Evolutionary conservation across 177 flowering plant genomes (phyloP), one percentile per base, ranked within the genome.

Genomic region (Telopea speciosissima): DNA sequence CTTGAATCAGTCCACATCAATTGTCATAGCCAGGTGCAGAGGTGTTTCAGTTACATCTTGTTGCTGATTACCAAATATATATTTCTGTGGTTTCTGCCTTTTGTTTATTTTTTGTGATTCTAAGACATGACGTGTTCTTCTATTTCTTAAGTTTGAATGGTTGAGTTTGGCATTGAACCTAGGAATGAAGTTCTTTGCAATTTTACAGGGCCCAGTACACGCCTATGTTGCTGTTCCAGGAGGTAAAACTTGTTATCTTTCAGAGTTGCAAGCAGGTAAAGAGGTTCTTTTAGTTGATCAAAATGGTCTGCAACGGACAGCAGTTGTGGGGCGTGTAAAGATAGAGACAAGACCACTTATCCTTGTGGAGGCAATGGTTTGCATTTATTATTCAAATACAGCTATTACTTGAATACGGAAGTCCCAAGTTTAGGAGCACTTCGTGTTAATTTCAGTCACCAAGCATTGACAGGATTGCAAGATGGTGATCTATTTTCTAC

Each of bases 171-270:
- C 25, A 25, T 25, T 22, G 28, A 63, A 52, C 19, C 31, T 65
- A 63, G 26, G 61, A 40, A 49, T 24, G 25, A 31, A 59, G 28
- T 24, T 25, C 56, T 70, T 75, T 77, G 74, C 54, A 70, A 67
- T 42, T 70, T 67, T 69, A 52, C 84, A 93, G 98, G 98, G 97
- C 23, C 98, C 98, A 10, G 96, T 93, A 5, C 98, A 93, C 81
- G 84, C 94, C 59, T 93, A 93, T 83, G 88, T 90, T 68, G 90
- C 89, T 68, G 76, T 88, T 78, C 98, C 98, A 23, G 98, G 96
- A 68, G 92, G 96, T 25, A 89, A 83, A 72, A 91, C 97, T 44
- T 75, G 89, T 80, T 93, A 91, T 74, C 96, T 93, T 60, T 90
- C 97, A 17, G 97, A 93, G 80, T 71, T 91, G 73, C 86, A 80